Conservation (phyloP, 2,329 filamentous ascomycete species). For the Claviceps maximensis region DNA sequence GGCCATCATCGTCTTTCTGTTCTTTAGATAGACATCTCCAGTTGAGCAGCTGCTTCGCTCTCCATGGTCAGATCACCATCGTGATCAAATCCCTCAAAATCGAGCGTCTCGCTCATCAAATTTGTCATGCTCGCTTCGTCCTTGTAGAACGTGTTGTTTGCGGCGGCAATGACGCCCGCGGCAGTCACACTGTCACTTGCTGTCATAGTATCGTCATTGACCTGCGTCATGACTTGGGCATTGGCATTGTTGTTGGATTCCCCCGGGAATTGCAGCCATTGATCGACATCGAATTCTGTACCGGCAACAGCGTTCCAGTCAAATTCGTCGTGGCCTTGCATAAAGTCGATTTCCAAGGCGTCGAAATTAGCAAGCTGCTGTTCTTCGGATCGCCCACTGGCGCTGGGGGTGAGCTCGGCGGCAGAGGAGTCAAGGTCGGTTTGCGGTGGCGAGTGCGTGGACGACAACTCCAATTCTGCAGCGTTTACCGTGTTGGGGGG, state of each 20-base stretch:
- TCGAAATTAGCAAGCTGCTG: constrained; percentile 20
- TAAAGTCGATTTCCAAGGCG: constrained; percentile 32
- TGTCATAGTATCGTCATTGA: background rate
- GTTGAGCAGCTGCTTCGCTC: constrained; percentile 3
- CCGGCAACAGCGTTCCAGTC: constrained; percentile 41
- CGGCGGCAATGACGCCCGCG: background rate
- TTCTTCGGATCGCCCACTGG: constrained; percentile 29
- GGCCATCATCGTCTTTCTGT: background rate
- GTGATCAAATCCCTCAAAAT: constrained; percentile 16
- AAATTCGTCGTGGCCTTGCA: constrained; percentile 34
- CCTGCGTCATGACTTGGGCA: constrained; percentile 21
- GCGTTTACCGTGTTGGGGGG: constrained; percentile 26
- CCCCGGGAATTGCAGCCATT: constrained; percentile 44
- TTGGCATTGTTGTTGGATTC: constrained; percentile 28
- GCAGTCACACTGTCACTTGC: background rate
- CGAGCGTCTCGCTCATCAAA: constrained; percentile 17
- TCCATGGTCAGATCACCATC: constrained; percentile 12
- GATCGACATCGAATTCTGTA: constrained; percentile 43
- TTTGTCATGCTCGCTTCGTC: constrained; percentile 12
- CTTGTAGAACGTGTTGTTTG: background rate
- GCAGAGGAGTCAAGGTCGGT: constrained; percentile 26
- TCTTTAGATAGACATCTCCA: constrained; percentile 1
- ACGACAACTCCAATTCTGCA: constrained; percentile 21
- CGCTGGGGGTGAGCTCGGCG: constrained; percentile 30
- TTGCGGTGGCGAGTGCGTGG: constrained; percentile 29